Percentiles rank a stretch among this genome's conserved stretches.
Conservation (phyloP, 1,139 yeast genomes). For the Citeromyces siamensis region DNA sequence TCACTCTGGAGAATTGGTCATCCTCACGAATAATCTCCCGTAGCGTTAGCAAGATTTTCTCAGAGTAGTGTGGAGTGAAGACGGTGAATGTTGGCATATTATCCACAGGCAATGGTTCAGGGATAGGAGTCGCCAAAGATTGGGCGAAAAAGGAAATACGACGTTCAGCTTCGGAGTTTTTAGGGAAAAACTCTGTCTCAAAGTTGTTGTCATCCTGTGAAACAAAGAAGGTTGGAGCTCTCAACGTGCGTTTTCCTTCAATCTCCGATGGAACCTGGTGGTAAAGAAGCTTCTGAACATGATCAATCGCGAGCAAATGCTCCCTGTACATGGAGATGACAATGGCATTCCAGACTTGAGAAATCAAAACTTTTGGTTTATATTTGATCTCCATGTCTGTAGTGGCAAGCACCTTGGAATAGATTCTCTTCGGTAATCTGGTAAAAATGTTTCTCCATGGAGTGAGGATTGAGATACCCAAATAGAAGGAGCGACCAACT, state of each 20-base stretch:
- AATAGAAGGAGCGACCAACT: constrained; percentile 92
- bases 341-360: constrained; percentile 98
- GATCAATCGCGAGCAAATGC: constrained; percentile 93
- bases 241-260: constrained; percentile 95
- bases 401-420: constrained; percentile 93
- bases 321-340: constrained; percentile 98
- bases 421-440: constrained; percentile 95
- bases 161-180: constrained; percentile 96
- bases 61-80: constrained; percentile 95
- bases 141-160: constrained; percentile 99
- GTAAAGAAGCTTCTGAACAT: constrained; percentile 90
- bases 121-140: constrained; percentile 95
- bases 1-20: constrained; percentile 96
- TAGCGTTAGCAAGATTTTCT: constrained; percentile 86
- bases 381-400: constrained; percentile 98
- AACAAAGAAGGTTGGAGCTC: constrained; percentile 98
- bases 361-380: constrained; percentile 94
- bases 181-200: constrained; percentile 93
- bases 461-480: constrained; percentile 96
- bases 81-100: constrained; percentile 99
- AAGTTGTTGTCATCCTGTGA: constrained; percentile 95
- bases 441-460: constrained; percentile 99
- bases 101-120: constrained; percentile 97
- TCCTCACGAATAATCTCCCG: constrained; percentile 98
- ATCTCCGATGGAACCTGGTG: constrained; percentile 97